Percentiles rank a stretch among this genome's conserved stretches.
Conservation (phyloP, 768 basidiomycete genomes). For the Termitomyces sp. region DNA sequence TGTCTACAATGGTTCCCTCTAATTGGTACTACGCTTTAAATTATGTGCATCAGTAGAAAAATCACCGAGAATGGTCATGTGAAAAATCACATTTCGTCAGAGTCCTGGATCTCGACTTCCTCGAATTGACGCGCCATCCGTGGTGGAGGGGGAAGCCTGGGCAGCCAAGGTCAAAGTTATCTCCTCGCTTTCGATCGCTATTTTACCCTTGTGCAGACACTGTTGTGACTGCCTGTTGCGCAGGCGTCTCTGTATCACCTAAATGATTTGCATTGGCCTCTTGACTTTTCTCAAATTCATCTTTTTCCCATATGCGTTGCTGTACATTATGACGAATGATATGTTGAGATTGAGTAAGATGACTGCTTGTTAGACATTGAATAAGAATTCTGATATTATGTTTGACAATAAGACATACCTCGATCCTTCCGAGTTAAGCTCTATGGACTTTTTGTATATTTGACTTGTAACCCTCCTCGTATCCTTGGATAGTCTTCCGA, state of each 20-base stretch:
- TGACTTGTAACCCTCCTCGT: background rate
- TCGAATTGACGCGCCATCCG: background rate
- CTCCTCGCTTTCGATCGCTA: background rate
- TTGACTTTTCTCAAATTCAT: background rate
- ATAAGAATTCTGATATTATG: too few relatives aligned
- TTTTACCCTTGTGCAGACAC: background rate
- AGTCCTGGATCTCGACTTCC: background rate
- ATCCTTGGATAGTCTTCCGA: background rate
- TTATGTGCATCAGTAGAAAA: background rate
- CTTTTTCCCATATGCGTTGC: background rate
- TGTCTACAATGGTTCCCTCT: background rate
- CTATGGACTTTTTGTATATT: background rate
- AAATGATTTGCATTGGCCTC: background rate
- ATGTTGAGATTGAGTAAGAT: background rate
- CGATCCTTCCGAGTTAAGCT: background rate
- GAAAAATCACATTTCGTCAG: background rate
- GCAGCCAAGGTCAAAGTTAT: background rate
- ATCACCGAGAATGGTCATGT: background rate
- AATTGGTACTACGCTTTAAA: background rate
- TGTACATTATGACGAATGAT: background rate
- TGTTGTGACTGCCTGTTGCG: background rate
- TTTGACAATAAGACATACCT: background rate
- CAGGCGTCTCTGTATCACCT: background rate
- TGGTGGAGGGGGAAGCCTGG: background rate
- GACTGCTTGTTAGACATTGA: background rate